Percentiles rank a stretch among this genome's conserved stretches.
These are phyloP conservation scores for Wickerhamiella lipophila DNA, from an alignment of 805 yeast genomes.

Conservation along the genomic window DNA sequence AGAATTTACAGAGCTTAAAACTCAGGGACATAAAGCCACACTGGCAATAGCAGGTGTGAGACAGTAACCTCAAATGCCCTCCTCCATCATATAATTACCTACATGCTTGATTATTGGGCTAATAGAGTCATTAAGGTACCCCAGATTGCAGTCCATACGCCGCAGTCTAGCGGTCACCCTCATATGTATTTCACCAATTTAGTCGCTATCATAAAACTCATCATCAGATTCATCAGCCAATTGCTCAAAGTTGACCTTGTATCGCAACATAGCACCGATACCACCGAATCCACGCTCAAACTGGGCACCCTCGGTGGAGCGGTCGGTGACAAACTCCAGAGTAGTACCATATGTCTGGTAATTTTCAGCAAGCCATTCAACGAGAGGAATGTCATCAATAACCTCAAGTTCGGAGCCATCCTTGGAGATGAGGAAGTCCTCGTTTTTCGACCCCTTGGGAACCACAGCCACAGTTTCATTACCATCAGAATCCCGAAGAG, in stretches of 20 bases:
- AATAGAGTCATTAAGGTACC: no score
- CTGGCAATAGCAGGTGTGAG: no score
- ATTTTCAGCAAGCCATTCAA: slow-evolving; percentile 98
- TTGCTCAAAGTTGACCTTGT: slow-evolving; percentile 94
- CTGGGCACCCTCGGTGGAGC: slow-evolving; percentile 97
- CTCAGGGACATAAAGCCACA: no score
- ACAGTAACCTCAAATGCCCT: no score
- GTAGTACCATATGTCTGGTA: slow-evolving; percentile 89
- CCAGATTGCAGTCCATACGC: no score
- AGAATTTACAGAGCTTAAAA: no score
- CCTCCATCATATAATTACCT: no score
- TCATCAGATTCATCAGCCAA: slow-evolving; percentile 80
- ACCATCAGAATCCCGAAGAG: slow-evolving; percentile 73
- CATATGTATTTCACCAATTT: no score
- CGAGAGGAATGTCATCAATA: slow-evolving; percentile 66
- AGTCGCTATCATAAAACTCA: slow-evolving; percentile 60
- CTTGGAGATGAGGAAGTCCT: slow-evolving; percentile 66
- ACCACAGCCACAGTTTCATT: slow-evolving; percentile 60
- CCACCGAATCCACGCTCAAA: slow-evolving; percentile 98
- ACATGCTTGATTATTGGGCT: no score
- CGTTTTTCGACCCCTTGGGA: slow-evolving; percentile 59
- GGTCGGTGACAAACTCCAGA: slow-evolving; percentile 91
- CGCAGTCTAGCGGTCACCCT: no score
- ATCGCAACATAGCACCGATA: slow-evolving; percentile 90
- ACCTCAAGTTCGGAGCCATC: slow-evolving; percentile 91